Conservation (phyloP, 2,329 filamentous ascomycete genomes). For the Penicillium crustosum region DNA sequence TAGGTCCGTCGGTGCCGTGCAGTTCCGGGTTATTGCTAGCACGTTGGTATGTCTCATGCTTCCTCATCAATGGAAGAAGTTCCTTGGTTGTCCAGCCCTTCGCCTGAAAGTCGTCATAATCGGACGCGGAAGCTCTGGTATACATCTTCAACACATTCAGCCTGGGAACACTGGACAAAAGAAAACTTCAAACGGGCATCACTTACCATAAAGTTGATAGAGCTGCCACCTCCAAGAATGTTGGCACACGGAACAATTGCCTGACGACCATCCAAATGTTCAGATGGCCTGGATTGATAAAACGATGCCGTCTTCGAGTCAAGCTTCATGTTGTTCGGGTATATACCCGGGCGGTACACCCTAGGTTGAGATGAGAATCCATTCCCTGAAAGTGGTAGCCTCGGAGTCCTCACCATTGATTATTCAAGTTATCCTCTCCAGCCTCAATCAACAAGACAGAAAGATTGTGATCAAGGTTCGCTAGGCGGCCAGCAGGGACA, state of each 20-base stretch:
- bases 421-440: constrained; percentile 73
- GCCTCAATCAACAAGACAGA: constrained; percentile 70
- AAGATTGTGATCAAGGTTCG: constrained; percentile 72
- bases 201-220: constrained; percentile 72
- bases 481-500: constrained; percentile 52
- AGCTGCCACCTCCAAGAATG: constrained; percentile 69
- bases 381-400: neutral
- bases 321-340: constrained; percentile 75
- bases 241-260: constrained; percentile 75
- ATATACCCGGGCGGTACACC: constrained; percentile 74
- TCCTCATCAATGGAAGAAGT: constrained; percentile 73
- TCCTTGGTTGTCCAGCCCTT: constrained; percentile 79
- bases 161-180: neutral
- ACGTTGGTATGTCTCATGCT: constrained; percentile 76
- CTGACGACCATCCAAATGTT: constrained; percentile 68
- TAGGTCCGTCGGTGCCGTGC: constrained; percentile 76
- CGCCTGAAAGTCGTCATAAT: constrained; percentile 76
- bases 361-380: constrained; percentile 29
- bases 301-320: constrained; percentile 81
- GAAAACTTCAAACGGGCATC: neutral
- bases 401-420: constrained; percentile 57
- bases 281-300: constrained; percentile 73
- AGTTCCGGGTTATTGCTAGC: constrained; percentile 61
- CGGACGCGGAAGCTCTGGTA: constrained; percentile 68
- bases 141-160: constrained; percentile 57